Conservation (phyloP, 176 grass and related monocot genomes). For the Urochloa ruziziensis region DNA sequence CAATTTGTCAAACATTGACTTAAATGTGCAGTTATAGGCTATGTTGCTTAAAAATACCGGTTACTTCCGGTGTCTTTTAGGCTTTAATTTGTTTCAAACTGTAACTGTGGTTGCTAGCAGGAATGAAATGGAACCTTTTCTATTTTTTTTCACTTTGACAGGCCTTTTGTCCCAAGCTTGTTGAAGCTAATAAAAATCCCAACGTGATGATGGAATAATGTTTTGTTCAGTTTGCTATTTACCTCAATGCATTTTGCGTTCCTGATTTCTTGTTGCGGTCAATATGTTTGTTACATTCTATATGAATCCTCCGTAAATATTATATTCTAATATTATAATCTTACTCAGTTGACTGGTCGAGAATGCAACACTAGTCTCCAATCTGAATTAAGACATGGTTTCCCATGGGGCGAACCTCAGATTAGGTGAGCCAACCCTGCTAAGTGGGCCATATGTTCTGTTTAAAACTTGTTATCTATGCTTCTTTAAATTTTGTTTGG, state of each 20-base stretch:
- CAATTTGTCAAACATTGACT: background rate
- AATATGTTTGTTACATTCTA: background rate
- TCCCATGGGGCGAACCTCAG: slow-evolving; percentile 26
- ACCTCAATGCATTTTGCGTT: background rate
- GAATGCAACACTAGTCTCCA: slow-evolving; percentile 17
- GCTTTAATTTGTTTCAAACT: background rate
- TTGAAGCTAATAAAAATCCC: background rate
- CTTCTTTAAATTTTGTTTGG: background rate
- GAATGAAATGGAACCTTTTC: background rate
- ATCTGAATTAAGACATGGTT: slow-evolving; percentile 41
- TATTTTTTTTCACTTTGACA: background rate
- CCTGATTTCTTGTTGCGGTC: background rate
- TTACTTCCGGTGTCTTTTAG: background rate
- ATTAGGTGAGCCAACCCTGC: slow-evolving; percentile 28
- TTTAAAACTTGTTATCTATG: slow-evolving; percentile 24
- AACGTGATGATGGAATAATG: background rate
- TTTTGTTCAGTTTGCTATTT: background rate
- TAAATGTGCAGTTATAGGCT: background rate
- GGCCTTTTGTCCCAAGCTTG: background rate
- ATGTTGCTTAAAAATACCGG: background rate
- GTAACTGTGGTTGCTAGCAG: background rate
- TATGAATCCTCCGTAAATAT: too few species aligned
- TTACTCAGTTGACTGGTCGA: slow-evolving; percentile 51
- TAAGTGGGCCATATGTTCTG: background rate
- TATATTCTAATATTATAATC: slow-evolving; percentile 31